A percentile compares a stretch with the other conserved stretches of the same genome.
phyloP scores from a whole-genome alignment of 148 eudicot genomes.

The Heliamphora exappendiculata region DNA sequence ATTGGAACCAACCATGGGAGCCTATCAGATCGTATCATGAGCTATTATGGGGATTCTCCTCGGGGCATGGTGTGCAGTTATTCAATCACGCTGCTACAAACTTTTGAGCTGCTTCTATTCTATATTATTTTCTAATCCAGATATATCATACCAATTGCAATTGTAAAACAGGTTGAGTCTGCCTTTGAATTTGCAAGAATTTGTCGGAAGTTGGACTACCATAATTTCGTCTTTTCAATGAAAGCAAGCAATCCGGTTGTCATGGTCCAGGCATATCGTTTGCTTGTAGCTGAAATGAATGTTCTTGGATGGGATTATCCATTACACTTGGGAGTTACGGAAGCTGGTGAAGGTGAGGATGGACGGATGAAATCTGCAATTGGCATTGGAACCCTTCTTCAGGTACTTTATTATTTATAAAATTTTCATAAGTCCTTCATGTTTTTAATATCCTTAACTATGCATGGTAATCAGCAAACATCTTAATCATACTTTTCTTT shows the following conservation, averaged over 20 bases:
- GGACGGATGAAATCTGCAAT: constrained; percentile 98
- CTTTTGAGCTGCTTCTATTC: background rate
- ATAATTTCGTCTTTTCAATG: constrained; percentile 94
- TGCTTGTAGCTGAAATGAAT: constrained; percentile 93
- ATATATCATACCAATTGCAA: constrained; percentile 10
- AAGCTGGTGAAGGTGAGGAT: constrained; percentile 99
- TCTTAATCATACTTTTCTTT: background rate
- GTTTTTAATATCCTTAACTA: background rate
- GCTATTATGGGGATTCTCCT: constrained; percentile 96
- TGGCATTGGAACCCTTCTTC: constrained; percentile 98
- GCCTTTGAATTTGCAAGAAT: constrained; percentile 97
- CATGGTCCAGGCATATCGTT: constrained; percentile 95
- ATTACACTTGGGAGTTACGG: constrained; percentile 92
- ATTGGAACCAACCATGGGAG: constrained; percentile 98
- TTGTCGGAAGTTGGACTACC: constrained; percentile 88
- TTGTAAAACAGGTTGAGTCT: constrained; percentile 75
- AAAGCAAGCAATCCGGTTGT: constrained; percentile 98
- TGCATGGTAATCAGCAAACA: background rate
- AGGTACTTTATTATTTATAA: constrained; percentile 30
- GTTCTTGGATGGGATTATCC: constrained; percentile 97
- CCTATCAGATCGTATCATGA: constrained; percentile 99
- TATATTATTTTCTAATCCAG: background rate
- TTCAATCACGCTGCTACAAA: background rate
- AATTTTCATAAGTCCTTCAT: background rate
- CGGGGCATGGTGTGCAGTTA: constrained; percentile 79